phyloP scores from a whole-genome alignment of 805 yeast species.

The Saccharomycopsis fodiens region DNA sequence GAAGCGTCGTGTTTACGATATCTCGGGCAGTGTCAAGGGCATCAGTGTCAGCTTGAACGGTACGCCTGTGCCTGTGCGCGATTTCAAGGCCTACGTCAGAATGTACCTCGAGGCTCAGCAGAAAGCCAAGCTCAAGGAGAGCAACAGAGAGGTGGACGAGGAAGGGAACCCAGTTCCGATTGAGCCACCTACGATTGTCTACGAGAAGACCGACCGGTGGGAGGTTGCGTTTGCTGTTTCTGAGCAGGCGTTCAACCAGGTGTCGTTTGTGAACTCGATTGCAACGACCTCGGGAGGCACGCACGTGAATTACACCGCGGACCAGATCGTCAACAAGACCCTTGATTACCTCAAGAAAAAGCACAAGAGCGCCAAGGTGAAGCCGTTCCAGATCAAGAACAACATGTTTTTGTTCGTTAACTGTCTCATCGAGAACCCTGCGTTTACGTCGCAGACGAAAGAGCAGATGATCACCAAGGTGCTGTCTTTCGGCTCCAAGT shows the following conservation, averaged over 20 bases:
- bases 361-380: constrained; percentile 57
- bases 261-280: constrained; percentile 93
- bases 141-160: not conserved
- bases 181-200: constrained; percentile 54
- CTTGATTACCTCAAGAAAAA: constrained; percentile 67
- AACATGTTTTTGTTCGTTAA: constrained; percentile 87
- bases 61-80: constrained; percentile 55
- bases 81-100: constrained; percentile 83
- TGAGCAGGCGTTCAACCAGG: constrained; percentile 85
- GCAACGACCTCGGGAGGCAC: constrained; percentile 98
- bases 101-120: constrained; percentile 77
- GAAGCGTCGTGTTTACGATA: constrained; percentile 89
- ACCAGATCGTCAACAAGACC: constrained; percentile 73
- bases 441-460: constrained; percentile 95
- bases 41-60: constrained; percentile 75
- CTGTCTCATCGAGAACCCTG: constrained; percentile 91
- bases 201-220: constrained; percentile 87
- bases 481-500: constrained; percentile 84
- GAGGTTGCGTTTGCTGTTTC: constrained; percentile 93
- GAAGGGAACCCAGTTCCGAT: constrained; percentile 24
- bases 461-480: constrained; percentile 89
- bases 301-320: constrained; percentile 80
- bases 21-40: constrained; percentile 88
- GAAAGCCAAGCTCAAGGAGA: constrained; percentile 28
- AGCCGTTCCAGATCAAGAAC: constrained; percentile 82